These are phyloP conservation scores for Xylaria hypoxylon DNA, from an alignment of 2,329 filamentous ascomycete genomes.

Conservation along the genomic window DNA sequence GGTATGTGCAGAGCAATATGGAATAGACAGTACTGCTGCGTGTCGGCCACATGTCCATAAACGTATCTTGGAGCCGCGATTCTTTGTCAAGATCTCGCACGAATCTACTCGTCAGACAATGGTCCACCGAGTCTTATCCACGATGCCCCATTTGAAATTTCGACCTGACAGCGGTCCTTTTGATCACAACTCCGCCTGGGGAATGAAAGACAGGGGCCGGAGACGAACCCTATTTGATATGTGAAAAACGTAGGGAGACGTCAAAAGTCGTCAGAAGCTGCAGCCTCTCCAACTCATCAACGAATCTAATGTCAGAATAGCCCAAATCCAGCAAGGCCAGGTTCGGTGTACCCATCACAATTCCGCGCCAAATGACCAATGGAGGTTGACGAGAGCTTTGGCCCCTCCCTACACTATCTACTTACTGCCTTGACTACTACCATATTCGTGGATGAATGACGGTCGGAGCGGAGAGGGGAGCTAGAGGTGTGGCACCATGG, in stretches of 20 bases:
- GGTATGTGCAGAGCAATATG: not conserved
- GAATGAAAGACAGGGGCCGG: slow-evolving; percentile 17
- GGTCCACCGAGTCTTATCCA: slow-evolving; percentile 15
- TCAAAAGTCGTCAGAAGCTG: slow-evolving; percentile 20
- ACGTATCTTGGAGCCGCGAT: slow-evolving; percentile 4
- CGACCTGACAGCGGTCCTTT: slow-evolving; percentile 3
- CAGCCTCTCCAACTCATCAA: slow-evolving; percentile 23
- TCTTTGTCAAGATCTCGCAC: not conserved
- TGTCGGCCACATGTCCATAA: slow-evolving; percentile 16
- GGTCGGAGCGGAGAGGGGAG: slow-evolving; percentile 14
- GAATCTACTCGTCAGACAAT: slow-evolving; percentile 1
- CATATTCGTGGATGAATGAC: slow-evolving; percentile 14
- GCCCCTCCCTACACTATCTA: not conserved
- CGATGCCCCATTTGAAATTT: slow-evolving; percentile 12
- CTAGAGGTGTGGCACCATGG: not conserved
- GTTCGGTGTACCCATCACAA: slow-evolving; percentile 25
- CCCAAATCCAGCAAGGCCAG: slow-evolving; percentile 16
- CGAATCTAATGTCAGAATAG: slow-evolving; percentile 5
- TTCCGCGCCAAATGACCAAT: slow-evolving; percentile 17
- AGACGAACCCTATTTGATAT: slow-evolving; percentile 36
- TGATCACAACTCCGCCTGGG: slow-evolving; percentile 18
- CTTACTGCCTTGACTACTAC: slow-evolving; percentile 19
- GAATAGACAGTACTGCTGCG: not conserved
- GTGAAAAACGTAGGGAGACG: slow-evolving; percentile 17
- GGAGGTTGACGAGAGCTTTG: slow-evolving; percentile 11